phyloP scores from a whole-genome alignment of 2,329 filamentous ascomycete genomes.

The Didymella exigua region DNA sequence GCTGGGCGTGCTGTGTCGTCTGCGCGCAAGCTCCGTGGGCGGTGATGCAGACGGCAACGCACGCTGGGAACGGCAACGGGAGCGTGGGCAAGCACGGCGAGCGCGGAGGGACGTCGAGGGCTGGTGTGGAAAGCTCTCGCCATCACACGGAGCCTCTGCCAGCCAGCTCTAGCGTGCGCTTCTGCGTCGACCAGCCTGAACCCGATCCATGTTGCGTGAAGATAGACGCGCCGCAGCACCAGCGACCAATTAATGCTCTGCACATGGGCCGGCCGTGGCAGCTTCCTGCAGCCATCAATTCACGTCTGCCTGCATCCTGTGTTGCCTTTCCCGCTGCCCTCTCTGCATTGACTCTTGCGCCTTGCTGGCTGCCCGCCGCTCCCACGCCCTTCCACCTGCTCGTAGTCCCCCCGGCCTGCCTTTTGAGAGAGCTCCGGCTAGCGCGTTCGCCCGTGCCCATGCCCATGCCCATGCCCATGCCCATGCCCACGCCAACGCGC shows the following conservation, averaged over 20 bases:
- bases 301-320: neutral
- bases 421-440: slow-evolving; percentile 2
- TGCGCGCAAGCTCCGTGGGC: slow-evolving; percentile 19
- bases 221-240: slow-evolving; percentile 16
- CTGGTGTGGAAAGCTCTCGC: slow-evolving; percentile 23
- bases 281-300: slow-evolving; percentile 9
- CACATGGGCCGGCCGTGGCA: slow-evolving; percentile 7
- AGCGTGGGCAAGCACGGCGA: slow-evolving; percentile 16
- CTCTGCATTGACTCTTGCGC: neutral
- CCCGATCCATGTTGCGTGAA: slow-evolving; percentile 23
- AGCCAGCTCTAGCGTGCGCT: slow-evolving; percentile 18
- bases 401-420: neutral
- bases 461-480: too few relatives aligned
- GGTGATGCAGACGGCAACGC: slow-evolving; percentile 20
- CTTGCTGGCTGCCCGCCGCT: neutral
- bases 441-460: neutral
- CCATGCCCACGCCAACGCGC: slow-evolving; percentile 1
- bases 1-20: slow-evolving; percentile 11
- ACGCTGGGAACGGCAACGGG: slow-evolving; percentile 10
- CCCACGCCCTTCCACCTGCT: neutral
- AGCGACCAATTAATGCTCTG: slow-evolving; percentile 18
- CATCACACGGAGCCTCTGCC: slow-evolving; percentile 25
- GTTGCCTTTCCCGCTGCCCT: neutral
- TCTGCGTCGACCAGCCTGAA: slow-evolving; percentile 21
- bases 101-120: slow-evolving; percentile 11